Base-by-base conservation (phyloP, 2,329 filamentous ascomycete species). In the Pseudogymnoascus sp. region DNA sequence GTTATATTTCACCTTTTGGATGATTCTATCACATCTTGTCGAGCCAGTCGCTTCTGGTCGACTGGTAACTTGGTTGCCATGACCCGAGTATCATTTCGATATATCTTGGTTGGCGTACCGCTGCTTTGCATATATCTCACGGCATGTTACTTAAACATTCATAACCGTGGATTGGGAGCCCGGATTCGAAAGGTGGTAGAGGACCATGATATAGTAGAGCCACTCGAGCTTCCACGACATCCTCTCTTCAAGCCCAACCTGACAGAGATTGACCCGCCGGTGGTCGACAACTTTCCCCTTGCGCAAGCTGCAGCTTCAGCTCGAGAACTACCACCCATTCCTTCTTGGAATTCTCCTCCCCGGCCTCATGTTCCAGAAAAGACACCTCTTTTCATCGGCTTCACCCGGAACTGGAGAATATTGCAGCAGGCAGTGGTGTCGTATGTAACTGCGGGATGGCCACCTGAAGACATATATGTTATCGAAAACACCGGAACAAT, bases 391-490 rank as follows among this genome's bases (percentile, higher is more conserved):
- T 75, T 85, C 59, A 83, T 86, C 64, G 81, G 82, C n/a, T 86
- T 86, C 73, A 84, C 83, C 0, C 76, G 82, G 35, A 79, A 80
- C 62, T 84, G 79, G 78, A 78, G 79, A 1, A 73, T 85, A 63
- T 75, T 86, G 1, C 76, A 83, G 12, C 83, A 86, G 71, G 75
- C 78, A 2, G 79, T 86, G 1, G 77, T 83, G 8, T 80, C 77
- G 9, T 86, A 86, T 70, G 80, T 86, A 65, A 80, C 82, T 0
- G 80, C 81, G 1, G 83, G 82, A 43, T 85, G 82, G 82, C 83
- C 82, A 0, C 71, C 80, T 0, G 74, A 74, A 28, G 77, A 83
- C 64, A 83, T 85, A 64, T 79, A 80, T 65, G 78, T 85, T 2
- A 71, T 84, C 35, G 83, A 85, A 67, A 85, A 85, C 71, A 85